Evolutionary conservation across 192 early-diverging fungal species (phyloP), one percentile per base, ranked within the genome.

Genomic region (Backusella luteola): DNA sequence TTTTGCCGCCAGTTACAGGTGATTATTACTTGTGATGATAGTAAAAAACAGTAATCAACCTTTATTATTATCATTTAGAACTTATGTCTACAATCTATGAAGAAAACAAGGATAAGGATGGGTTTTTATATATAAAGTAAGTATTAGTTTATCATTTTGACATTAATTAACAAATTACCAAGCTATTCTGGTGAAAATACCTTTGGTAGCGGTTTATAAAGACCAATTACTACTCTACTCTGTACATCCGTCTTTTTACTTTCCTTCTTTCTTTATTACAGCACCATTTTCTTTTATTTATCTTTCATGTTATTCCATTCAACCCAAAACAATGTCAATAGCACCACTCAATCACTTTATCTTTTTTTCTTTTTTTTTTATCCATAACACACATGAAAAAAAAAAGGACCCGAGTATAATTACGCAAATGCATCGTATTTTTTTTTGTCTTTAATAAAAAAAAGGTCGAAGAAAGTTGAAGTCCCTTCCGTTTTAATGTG

Each of bases 31-130:
- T 39, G 8, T 39, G 11, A 39, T 9, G 11, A 39, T 39, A 39
- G 38, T 39, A 29, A 29, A 29, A 29, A 29, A 29, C 0, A 0
- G 0, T 29, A 39, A 39, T 39, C 32, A 32, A 32, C 32, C 17
- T 69, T 68, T 75, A 49, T 44, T 26, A 66, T 44, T 26, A 49
- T 74, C n/a, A 34, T 67, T 23, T 76, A 83, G 81, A 94, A 6
- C 79, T 99, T 70, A 94, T 99, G 91, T 93, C 89, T 32, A 87
- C 94, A 34, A 96, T 99, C 66, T 99, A 99, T 81, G 93, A 95
- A 68, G 94, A 99, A 80, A 94, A 97, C 85, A 97, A 97, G 80
- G 96, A 99, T 83, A 95, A 97, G 23, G 98, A 99, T 82, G 96
- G 97, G 11, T 99, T 99, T 87, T 85, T 99, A 81, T 99, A 96